A percentile compares a stretch with the other conserved stretches of the same genome.
Evolutionary conservation across 352 stramenopile genomes (phyloP).

Genomic region (Phytophthora syringae): DNA sequence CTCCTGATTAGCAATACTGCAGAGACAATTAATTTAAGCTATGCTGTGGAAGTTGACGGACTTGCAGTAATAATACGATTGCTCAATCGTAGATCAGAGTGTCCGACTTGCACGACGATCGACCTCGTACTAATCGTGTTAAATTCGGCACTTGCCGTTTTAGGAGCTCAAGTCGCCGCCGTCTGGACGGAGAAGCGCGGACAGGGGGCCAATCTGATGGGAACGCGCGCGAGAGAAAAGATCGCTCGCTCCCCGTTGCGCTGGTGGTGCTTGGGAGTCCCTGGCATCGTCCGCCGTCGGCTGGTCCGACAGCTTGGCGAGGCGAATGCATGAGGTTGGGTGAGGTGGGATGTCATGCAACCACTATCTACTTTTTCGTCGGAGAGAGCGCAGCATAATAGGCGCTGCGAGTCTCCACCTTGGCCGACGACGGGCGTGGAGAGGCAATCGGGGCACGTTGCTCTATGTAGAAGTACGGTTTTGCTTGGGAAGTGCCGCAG

Average conservation of each 20-base stretch:
- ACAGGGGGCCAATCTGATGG: constrained; percentile 40
- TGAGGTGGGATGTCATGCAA: too few relatives aligned
- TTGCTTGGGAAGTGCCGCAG: constrained; percentile 18
- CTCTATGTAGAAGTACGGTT: constrained; percentile 46
- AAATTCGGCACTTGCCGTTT: too few relatives aligned
- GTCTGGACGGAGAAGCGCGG: constrained; percentile 19
- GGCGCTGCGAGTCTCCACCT: background rate
- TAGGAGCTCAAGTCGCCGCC: constrained; percentile 26
- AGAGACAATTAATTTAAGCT: too few relatives aligned
- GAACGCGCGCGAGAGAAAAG: constrained; percentile 28
- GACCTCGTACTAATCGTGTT: too few relatives aligned
- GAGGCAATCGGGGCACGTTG: constrained; percentile 7
- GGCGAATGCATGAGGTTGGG: constrained; percentile 11
- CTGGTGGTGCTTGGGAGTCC: background rate
- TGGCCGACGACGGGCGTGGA: constrained; percentile 1
- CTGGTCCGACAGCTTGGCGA: constrained; percentile 22
- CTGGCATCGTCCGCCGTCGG: constrained; percentile 13
- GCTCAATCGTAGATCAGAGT: too few relatives aligned
- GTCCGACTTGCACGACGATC: too few relatives aligned
- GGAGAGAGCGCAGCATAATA: too few relatives aligned
- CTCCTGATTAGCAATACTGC: too few relatives aligned
- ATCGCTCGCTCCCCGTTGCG: background rate
- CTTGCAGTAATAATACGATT: too few relatives aligned
- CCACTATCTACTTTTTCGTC: too few relatives aligned
- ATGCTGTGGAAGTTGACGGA: too few relatives aligned